A percentile compares a stretch with the other conserved stretches of the same genome.
These are phyloP conservation scores for Xenoacremonium recifei DNA, from an alignment of 2,329 filamentous ascomycete species.

Conservation along the genomic window DNA sequence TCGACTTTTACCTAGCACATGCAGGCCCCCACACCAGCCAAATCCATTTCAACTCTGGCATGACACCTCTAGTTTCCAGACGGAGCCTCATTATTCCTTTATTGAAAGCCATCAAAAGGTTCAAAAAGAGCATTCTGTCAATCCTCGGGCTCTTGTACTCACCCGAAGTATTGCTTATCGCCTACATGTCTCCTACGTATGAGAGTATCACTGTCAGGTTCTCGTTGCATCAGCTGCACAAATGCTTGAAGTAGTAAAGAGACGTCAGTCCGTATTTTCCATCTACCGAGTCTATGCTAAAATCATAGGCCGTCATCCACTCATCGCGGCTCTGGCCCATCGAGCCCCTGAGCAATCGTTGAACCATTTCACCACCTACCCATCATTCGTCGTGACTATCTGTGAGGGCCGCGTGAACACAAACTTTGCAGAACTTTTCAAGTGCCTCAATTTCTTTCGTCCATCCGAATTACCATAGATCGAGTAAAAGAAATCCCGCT, in stretches of 20 bases:
- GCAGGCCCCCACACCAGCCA: too few species aligned
- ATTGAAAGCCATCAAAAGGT: too few species aligned
- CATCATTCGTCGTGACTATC: conserved; percentile 20
- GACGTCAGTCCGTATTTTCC: conserved; percentile 30
- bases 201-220: too few species aligned
- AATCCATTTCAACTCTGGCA: too few species aligned
- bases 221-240: too few species aligned
- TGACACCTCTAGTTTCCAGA: too few species aligned
- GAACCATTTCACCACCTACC: conserved; percentile 27
- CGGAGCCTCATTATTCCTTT: too few species aligned
- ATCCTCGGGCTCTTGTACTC: too few species aligned
- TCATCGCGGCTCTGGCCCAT: conserved; percentile 22
- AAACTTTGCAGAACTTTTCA: conserved; percentile 35
- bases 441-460: conserved; percentile 32
- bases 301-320: conserved; percentile 28
- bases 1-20: too few species aligned
- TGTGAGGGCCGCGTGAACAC: conserved; percentile 24
- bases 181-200: too few species aligned
- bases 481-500: conserved; percentile 24
- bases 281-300: conserved; percentile 39
- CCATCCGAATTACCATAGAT: conserved; percentile 32
- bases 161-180: too few species aligned
- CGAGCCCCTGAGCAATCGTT: conserved; percentile 21
- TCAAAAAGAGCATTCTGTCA: too few species aligned
- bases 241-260: conserved; percentile 26